These are phyloP conservation scores for Candida albicans DNA, from an alignment of 1,139 yeast genomes.

Conservation along the genomic window DNA sequence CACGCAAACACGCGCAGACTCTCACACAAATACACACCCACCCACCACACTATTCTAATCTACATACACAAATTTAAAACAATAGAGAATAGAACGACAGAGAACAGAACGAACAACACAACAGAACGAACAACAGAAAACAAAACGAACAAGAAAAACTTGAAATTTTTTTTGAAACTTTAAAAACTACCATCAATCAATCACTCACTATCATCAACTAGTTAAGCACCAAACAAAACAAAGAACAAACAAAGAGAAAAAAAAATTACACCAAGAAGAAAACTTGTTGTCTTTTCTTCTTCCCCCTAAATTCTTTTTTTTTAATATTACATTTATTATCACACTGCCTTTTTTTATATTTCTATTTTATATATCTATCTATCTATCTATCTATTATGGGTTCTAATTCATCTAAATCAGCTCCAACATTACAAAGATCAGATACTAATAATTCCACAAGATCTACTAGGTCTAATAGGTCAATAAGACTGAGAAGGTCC, in stretches of 20 bases:
- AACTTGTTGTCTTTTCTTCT: background rate
- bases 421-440: constrained; percentile 48
- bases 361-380: too few relatives aligned
- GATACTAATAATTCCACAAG: constrained; percentile 53
- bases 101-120: too few relatives aligned
- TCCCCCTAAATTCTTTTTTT: background rate
- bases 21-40: too few relatives aligned
- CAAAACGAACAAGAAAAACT: background rate
- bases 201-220: background rate
- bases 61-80: too few relatives aligned
- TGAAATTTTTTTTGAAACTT: too few relatives aligned
- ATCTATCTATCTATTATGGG: constrained; percentile 36
- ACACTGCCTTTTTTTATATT: background rate
- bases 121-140: background rate
- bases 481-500: constrained; percentile 37
- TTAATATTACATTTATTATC: background rate
- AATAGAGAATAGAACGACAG: too few relatives aligned
- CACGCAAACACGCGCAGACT: too few relatives aligned
- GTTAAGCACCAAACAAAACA: background rate
- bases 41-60: too few relatives aligned
- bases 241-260: background rate
- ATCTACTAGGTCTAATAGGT: constrained; percentile 35
- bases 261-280: background rate
- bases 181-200: too few relatives aligned
- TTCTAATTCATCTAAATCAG: constrained; percentile 39